Percentiles rank a stretch among this genome's conserved stretches.
These are phyloP conservation scores for Fraxinus sp. DNA, from an alignment of 305 asterid genomes.

Conservation along the genomic window DNA sequence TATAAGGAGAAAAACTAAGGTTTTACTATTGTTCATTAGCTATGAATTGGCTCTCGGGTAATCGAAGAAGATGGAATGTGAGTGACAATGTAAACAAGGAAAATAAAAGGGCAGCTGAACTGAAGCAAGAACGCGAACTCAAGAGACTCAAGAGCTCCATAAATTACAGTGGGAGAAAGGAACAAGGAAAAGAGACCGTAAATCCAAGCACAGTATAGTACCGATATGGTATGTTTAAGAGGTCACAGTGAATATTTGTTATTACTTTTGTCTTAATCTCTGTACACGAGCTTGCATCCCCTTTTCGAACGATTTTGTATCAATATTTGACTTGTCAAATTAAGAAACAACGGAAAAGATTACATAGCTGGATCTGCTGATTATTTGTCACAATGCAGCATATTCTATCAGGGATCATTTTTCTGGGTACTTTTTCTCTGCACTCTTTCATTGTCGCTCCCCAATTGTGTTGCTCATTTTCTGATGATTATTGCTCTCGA, in stretches of 20 bases:
- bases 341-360: not conserved
- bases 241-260: not conserved
- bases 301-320: not conserved
- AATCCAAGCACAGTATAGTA: constrained; percentile 1
- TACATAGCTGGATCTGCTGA: not conserved
- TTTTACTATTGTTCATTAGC: constrained; percentile 27
- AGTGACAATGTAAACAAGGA: constrained; percentile 26
- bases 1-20: constrained; percentile 12
- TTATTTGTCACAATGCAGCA: not conserved
- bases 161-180: constrained; percentile 34
- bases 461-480: not conserved
- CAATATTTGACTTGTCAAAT: not conserved
- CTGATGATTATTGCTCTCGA: not conserved
- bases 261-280: not conserved
- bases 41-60: constrained; percentile 33
- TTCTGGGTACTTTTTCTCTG: not conserved
- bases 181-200: constrained; percentile 17
- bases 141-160: constrained; percentile 38
- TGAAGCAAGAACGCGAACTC: constrained; percentile 39
- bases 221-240: not conserved
- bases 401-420: not conserved
- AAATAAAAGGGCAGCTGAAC: constrained; percentile 27
- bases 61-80: constrained; percentile 22
- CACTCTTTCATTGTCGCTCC: not conserved
- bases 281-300: not conserved